Evolutionary conservation across 2,329 filamentous ascomycete species (phyloP).

Genomic region (Colletotrichum nymphaeae): DNA sequence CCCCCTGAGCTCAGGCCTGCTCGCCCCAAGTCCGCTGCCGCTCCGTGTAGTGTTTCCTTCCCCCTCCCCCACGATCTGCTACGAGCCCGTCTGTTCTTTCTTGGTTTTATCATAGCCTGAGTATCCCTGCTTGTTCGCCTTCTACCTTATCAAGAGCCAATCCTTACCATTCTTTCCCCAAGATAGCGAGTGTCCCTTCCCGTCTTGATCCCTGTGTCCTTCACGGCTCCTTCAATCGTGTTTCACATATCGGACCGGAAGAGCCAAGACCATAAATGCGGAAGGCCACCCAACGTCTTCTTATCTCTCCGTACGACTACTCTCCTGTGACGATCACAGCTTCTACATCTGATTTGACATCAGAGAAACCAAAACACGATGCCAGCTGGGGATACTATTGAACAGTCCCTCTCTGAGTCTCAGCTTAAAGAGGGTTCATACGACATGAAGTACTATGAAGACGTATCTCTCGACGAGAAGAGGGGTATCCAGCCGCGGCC

Average conservation of each 20-base stretch:
- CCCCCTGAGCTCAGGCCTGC: slow-evolving; percentile 15
- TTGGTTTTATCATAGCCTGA: slow-evolving; percentile 13
- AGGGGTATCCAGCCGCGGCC: slow-evolving; percentile 34
- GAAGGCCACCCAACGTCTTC: neutral
- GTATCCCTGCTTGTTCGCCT: slow-evolving; percentile 22
- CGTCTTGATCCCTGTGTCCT: slow-evolving; percentile 7
- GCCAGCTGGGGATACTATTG: slow-evolving; percentile 45
- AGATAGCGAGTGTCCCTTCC: slow-evolving; percentile 12
- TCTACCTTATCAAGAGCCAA: slow-evolving; percentile 3
- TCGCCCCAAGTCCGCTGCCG: neutral
- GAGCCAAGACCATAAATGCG: slow-evolving; percentile 14
- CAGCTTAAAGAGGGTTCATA: slow-evolving; percentile 32
- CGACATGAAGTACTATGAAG: slow-evolving; percentile 29
- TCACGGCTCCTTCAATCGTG: neutral
- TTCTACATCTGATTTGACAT: neutral
- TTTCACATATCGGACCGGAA: slow-evolving; percentile 22
- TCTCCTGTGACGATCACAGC: neutral
- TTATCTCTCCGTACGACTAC: neutral
- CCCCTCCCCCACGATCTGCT: neutral
- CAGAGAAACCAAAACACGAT: slow-evolving; percentile 36
- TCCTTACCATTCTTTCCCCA: neutral
- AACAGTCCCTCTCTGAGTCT: slow-evolving; percentile 48
- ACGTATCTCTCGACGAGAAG: slow-evolving; percentile 45
- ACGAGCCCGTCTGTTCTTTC: slow-evolving; percentile 16
- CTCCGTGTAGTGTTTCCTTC: neutral